These are phyloP conservation scores for Trichoderma koningiopsis DNA, from an alignment of 2,329 filamentous ascomycete species.

Conservation along the genomic window DNA sequence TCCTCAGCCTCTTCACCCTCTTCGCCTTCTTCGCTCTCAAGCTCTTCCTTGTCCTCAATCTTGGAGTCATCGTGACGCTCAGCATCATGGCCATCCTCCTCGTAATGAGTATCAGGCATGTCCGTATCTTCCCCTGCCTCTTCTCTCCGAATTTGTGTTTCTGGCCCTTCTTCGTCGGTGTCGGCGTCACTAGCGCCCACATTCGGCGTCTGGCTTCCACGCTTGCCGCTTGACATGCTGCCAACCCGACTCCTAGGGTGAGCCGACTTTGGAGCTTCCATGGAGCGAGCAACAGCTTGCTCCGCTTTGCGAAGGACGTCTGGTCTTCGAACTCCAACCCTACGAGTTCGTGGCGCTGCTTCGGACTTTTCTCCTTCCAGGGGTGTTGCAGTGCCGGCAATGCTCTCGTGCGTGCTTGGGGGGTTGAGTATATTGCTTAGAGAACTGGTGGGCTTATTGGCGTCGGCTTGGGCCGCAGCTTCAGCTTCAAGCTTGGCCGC, in stretches of 20 bases:
- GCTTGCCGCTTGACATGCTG: constrained; percentile 55
- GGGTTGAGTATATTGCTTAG: constrained; percentile 49
- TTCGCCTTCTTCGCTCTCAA: constrained; percentile 28
- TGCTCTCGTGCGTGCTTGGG: constrained; percentile 43
- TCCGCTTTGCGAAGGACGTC: constrained; percentile 66
- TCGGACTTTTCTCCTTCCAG: constrained; percentile 47
- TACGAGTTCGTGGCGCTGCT: constrained; percentile 44
- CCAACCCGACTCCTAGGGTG: constrained; percentile 51
- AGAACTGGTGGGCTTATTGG: constrained; percentile 42
- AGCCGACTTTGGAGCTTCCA: constrained; percentile 52
- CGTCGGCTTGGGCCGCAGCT: constrained; percentile 35
- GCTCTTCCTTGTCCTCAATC: constrained; percentile 34
- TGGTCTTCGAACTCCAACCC: constrained; percentile 52
- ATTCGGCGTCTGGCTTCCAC: constrained; percentile 45
- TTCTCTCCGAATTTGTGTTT: constrained; percentile 43
- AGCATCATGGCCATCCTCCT: constrained; percentile 37
- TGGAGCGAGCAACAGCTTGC: constrained; percentile 54
- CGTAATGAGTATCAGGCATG: constrained; percentile 47
- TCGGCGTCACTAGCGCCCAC: constrained; percentile 41
- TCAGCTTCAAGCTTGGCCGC: constrained; percentile 42
- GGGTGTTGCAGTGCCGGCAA: constrained; percentile 40
- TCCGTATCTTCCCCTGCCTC: constrained; percentile 44
- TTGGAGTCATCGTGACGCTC: constrained; percentile 36
- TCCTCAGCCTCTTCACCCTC: too few species aligned
- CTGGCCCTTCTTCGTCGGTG: constrained; percentile 46